A percentile compares a stretch with the other conserved stretches of the same genome.
Evolutionary conservation across 306 rosid species (phyloP).

Genomic region (Cicer bijugum): DNA sequence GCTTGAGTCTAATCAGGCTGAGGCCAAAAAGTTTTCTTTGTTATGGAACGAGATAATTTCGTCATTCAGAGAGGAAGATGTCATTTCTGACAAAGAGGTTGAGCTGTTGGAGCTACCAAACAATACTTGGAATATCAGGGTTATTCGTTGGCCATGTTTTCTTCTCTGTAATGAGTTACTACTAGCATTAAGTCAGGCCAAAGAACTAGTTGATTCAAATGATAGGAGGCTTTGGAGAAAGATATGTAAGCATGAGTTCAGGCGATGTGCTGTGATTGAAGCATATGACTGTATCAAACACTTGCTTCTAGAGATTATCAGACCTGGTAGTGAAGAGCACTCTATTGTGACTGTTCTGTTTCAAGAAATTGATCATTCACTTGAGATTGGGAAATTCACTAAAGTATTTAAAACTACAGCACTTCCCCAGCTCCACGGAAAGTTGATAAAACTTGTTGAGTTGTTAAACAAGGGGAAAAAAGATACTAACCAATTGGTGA

Average conservation of each 20-base stretch:
- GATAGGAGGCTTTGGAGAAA: slow-evolving; percentile 89
- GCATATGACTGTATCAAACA: slow-evolving; percentile 75
- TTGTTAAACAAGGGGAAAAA: slow-evolving; percentile 56
- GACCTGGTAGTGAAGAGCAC: slow-evolving; percentile 68
- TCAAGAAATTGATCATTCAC: slow-evolving; percentile 80
- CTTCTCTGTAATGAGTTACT: slow-evolving; percentile 92
- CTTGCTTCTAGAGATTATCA: slow-evolving; percentile 65
- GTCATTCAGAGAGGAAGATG: slow-evolving; percentile 91
- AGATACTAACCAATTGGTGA: slow-evolving; percentile 62
- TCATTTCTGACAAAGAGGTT: slow-evolving; percentile 76
- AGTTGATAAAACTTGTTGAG: slow-evolving; percentile 71
- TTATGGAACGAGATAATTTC: slow-evolving; percentile 87
- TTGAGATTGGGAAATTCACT: slow-evolving; percentile 77
- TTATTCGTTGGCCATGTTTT: slow-evolving; percentile 93
- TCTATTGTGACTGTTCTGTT: slow-evolving; percentile 73
- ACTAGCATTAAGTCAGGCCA: slow-evolving; percentile 87
- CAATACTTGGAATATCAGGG: slow-evolving; percentile 83
- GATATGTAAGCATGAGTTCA: slow-evolving; percentile 82
- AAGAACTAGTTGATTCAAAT: slow-evolving; percentile 71
- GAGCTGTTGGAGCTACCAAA: slow-evolving; percentile 82
- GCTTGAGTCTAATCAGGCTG: slow-evolving; percentile 77
- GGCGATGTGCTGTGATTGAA: slow-evolving; percentile 81
- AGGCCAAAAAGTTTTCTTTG: slow-evolving; percentile 82
- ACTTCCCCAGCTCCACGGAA: slow-evolving; percentile 69
- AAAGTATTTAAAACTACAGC: slow-evolving; percentile 68